Evolutionary conservation across 805 yeast species (phyloP).

Genomic region (Barnettozyma sucrosica): DNA sequence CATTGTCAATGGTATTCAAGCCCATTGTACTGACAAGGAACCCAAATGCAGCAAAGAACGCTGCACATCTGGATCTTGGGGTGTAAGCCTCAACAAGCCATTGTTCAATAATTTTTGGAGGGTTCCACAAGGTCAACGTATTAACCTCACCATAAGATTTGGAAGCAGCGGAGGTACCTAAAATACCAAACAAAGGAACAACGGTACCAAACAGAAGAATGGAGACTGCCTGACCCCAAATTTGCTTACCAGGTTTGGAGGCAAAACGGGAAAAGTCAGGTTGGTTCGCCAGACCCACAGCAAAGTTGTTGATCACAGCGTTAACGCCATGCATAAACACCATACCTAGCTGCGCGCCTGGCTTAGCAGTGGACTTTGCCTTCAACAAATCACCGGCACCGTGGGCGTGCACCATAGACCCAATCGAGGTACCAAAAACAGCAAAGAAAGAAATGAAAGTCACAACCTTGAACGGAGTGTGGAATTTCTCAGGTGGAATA

Average conservation of each 20-base stretch:
- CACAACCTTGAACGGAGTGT: conserved; percentile 25
- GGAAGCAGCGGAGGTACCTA: conserved; percentile 39
- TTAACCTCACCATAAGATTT: conserved; percentile 32
- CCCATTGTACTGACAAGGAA: conserved; percentile 32
- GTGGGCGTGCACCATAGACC: conserved; percentile 26
- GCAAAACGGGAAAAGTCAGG: conserved; percentile 35
- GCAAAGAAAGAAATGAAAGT: conserved; percentile 28
- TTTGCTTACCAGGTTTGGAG: conserved; percentile 30
- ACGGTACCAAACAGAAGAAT: conserved; percentile 34
- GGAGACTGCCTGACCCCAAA: conserved; percentile 34
- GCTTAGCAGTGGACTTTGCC: conserved; percentile 21
- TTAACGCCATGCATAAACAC: conserved; percentile 28
- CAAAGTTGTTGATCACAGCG: conserved; percentile 26
- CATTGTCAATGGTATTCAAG: conserved; percentile 36
- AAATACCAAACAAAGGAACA: conserved; percentile 41
- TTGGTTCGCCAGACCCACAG: conserved; percentile 29
- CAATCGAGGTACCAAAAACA: conserved; percentile 33
- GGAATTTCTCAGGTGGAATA: conserved; percentile 29
- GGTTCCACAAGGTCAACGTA: conserved; percentile 37
- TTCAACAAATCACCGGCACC: conserved; percentile 31
- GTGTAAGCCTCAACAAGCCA: conserved; percentile 37
- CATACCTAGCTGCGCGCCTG: conserved; percentile 28
- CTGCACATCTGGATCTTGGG: conserved; percentile 39
- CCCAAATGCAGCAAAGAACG: conserved; percentile 36
- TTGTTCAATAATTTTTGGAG: conserved; percentile 33